Evolutionary conservation across 345 rosid species (phyloP).

Genomic region (Lepidium didymum): DNA sequence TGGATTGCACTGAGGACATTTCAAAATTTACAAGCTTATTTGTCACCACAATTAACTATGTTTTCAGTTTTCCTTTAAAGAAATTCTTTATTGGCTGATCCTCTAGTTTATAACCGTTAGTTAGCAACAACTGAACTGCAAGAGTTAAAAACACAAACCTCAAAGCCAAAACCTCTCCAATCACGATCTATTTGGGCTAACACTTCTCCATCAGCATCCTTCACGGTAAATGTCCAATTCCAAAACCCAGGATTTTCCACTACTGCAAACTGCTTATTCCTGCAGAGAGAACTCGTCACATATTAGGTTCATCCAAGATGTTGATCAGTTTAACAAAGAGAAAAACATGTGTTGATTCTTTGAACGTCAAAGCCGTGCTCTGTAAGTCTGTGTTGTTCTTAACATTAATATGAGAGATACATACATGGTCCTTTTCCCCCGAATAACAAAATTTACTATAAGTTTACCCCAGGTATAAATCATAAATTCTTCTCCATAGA

Average conservation of each 20-base stretch:
- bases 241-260: conserved; percentile 95
- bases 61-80: not conserved
- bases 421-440: not conserved
- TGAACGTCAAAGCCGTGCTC: not conserved
- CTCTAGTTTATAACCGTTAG: not conserved
- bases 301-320: not conserved
- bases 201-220: conserved; percentile 69
- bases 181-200: conserved; percentile 87
- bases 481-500: conserved; percentile 94
- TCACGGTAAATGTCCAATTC: conserved; percentile 97
- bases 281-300: conserved; percentile 19
- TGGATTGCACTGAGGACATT: not conserved
- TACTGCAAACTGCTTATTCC: conserved; percentile 83
- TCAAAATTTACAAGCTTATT: not conserved
- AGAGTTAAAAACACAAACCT: conserved; percentile 38
- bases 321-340: not conserved
- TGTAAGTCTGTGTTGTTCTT: not conserved
- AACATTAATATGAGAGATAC: not conserved
- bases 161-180: conserved; percentile 97
- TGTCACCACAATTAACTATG: not conserved
- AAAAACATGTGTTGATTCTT: not conserved
- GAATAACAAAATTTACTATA: not conserved
- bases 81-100: not conserved
- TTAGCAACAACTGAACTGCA: not conserved
- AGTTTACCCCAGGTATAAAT: conserved; percentile 79